phyloP scores from a whole-genome alignment of 345 rosid species.

The Brassica nigra region DNA sequence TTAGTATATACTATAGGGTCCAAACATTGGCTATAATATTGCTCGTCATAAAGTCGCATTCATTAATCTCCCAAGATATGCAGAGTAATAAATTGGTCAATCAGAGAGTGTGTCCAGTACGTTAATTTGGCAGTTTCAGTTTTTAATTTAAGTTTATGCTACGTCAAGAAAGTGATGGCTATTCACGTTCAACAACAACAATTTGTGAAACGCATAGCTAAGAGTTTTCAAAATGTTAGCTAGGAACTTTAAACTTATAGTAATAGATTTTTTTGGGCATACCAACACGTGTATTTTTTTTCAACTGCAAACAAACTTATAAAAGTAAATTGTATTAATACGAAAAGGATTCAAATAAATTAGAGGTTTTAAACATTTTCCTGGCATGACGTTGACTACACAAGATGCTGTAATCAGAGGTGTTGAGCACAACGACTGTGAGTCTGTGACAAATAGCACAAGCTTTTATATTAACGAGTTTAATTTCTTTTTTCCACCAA shows the following conservation, averaged over 20 bases:
- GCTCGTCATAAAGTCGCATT: constrained; percentile 9
- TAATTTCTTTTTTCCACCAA: neutral
- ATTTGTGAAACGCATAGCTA: neutral
- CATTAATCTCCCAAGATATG: neutral
- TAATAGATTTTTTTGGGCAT: neutral
- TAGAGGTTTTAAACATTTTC: neutral
- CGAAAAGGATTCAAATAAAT: neutral
- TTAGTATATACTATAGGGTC: neutral
- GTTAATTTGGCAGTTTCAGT: neutral
- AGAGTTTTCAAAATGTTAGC: neutral
- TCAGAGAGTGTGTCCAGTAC: constrained; percentile 1
- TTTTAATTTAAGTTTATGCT: neutral
- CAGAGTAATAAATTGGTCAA: neutral
- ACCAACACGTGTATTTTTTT: neutral
- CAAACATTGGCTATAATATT: neutral
- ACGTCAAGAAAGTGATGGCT: neutral
- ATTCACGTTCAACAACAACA: neutral
- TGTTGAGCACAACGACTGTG: constrained; percentile 7
- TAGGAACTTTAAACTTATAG: neutral
- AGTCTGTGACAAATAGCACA: neutral
- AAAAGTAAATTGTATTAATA: neutral
- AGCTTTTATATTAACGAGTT: neutral
- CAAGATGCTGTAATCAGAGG: neutral
- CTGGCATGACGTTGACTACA: constrained; percentile 4
- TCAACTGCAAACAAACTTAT: neutral